phyloP scores from a whole-genome alignment of 2,329 filamentous ascomycete genomes.

The Dryadomyces quercivorus region DNA sequence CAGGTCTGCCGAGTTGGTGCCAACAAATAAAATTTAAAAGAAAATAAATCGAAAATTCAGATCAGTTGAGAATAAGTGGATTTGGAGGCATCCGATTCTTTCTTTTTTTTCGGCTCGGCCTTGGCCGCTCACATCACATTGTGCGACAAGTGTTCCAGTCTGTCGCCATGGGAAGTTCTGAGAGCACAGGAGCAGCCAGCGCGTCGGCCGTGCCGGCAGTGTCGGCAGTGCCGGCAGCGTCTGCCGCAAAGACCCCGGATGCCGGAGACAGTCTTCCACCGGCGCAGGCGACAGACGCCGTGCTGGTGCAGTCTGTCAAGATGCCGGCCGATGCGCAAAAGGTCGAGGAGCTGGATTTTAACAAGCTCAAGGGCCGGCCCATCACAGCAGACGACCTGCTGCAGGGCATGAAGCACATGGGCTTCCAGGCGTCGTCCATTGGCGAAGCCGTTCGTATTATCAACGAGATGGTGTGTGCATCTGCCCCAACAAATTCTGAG shows the following conservation, averaged over 20 bases:
- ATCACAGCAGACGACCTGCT: slow-evolving; percentile 82
- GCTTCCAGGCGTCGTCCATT: slow-evolving; percentile 58
- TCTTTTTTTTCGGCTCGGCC: too few relatives aligned
- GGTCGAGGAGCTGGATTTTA: slow-evolving; percentile 88
- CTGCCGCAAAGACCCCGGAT: too few relatives aligned
- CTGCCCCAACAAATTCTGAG: too few relatives aligned
- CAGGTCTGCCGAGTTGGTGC: neutral
- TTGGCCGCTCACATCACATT: too few relatives aligned
- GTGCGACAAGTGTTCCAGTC: too few relatives aligned
- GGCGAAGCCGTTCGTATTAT: slow-evolving; percentile 84
- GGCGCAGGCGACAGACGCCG: slow-evolving; percentile 59
- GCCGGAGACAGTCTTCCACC: slow-evolving; percentile 35
- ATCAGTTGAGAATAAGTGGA: too few relatives aligned
- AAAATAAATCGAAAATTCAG: neutral
- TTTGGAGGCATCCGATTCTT: too few relatives aligned
- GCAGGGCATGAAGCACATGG: slow-evolving; percentile 73
- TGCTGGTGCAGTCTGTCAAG: slow-evolving; percentile 72
- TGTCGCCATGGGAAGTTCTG: neutral
- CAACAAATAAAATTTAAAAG: neutral
- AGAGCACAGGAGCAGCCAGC: neutral
- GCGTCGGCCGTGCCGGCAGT: too few relatives aligned
- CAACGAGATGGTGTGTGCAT: slow-evolving; percentile 76
- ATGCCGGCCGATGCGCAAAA: slow-evolving; percentile 67
- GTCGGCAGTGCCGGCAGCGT: too few relatives aligned
- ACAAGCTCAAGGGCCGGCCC: slow-evolving; percentile 58